Evolutionary conservation across 768 basidiomycete species (phyloP).

Genomic region (Lactifluus rugatus): DNA sequence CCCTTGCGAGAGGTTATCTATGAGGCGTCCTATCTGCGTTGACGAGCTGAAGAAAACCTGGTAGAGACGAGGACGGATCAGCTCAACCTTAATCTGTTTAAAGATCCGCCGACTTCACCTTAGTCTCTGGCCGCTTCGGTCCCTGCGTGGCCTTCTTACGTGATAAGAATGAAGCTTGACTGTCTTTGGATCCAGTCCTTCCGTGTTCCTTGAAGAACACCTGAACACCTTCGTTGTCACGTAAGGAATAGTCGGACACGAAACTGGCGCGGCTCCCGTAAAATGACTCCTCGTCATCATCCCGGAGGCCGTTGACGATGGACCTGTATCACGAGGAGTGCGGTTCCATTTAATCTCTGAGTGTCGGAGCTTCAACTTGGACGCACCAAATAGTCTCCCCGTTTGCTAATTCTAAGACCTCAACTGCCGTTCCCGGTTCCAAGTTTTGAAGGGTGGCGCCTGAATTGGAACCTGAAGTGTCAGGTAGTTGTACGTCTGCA

Average conservation of each 20-base stretch:
- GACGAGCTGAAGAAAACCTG: slow-evolving; percentile 70
- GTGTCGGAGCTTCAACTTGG: neutral
- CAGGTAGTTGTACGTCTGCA: slow-evolving; percentile 28
- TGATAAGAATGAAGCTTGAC: slow-evolving; percentile 46
- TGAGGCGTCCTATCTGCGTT: slow-evolving; percentile 72
- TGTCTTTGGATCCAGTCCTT: slow-evolving; percentile 56
- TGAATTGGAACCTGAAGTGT: slow-evolving; percentile 22
- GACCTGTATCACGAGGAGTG: slow-evolving; percentile 39
- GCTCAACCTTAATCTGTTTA: neutral
- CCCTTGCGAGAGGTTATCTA: slow-evolving; percentile 72
- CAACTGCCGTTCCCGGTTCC: slow-evolving; percentile 53
- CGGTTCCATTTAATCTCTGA: slow-evolving; percentile 15
- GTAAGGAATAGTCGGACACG: slow-evolving; percentile 58
- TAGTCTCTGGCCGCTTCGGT: slow-evolving; percentile 69
- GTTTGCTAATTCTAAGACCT: slow-evolving; percentile 77
- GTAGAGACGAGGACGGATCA: neutral
- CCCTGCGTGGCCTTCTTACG: slow-evolving; percentile 46
- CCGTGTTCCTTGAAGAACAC: slow-evolving; percentile 70
- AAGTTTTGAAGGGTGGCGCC: slow-evolving; percentile 23
- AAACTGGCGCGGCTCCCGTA: slow-evolving; percentile 63
- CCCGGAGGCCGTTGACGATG: slow-evolving; percentile 75
- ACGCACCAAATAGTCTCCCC: slow-evolving; percentile 79
- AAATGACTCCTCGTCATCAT: slow-evolving; percentile 60
- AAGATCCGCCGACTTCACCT: slow-evolving; percentile 38
- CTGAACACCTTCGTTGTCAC: slow-evolving; percentile 56